Evolutionary conservation across 1,139 yeast genomes (phyloP).

Genomic region (Lodderomyces theae): DNA sequence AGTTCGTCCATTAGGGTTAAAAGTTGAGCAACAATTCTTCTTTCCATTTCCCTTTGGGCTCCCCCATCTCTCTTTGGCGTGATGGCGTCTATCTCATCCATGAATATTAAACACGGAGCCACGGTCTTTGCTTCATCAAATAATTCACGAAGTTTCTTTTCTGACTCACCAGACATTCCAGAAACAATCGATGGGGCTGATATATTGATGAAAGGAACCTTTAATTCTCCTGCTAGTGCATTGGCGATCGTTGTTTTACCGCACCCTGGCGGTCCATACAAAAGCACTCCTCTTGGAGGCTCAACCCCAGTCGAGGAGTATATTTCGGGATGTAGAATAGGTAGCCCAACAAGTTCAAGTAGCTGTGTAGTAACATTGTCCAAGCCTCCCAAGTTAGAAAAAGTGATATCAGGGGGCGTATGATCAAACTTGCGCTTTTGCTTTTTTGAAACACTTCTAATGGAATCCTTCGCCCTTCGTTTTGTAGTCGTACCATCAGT

Average conservation of each 20-base stretch:
- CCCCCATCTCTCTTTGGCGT: constrained; percentile 96
- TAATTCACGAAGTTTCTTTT: constrained; percentile 86
- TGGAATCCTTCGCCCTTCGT: constrained; percentile 31
- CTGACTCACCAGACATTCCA: constrained; percentile 99
- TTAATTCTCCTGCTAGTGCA: constrained; percentile 91
- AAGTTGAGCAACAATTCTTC: constrained; percentile 92
- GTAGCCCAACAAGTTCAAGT: constrained; percentile 87
- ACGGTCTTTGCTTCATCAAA: constrained; percentile 87
- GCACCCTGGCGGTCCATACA: constrained; percentile 99
- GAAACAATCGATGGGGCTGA: constrained; percentile 97
- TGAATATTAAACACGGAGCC: constrained; percentile 90
- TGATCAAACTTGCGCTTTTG: constrained; percentile 54
- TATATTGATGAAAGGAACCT: constrained; percentile 85
- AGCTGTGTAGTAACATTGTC: constrained; percentile 79
- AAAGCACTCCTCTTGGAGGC: constrained; percentile 92
- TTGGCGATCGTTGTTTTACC: constrained; percentile 97
- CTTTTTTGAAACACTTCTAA: constrained; percentile 27
- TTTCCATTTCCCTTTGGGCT: constrained; percentile 97
- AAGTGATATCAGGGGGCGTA: constrained; percentile 64
- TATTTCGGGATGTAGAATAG: constrained; percentile 90
- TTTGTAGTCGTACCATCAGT: constrained; percentile 20
- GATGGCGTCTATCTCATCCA: constrained; percentile 96
- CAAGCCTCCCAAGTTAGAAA: constrained; percentile 85
- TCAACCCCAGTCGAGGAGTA: constrained; percentile 86
- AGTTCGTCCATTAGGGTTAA: constrained; percentile 84